Conservation (phyloP, 768 basidiomycete genomes). For the Podaxis sp. region DNA sequence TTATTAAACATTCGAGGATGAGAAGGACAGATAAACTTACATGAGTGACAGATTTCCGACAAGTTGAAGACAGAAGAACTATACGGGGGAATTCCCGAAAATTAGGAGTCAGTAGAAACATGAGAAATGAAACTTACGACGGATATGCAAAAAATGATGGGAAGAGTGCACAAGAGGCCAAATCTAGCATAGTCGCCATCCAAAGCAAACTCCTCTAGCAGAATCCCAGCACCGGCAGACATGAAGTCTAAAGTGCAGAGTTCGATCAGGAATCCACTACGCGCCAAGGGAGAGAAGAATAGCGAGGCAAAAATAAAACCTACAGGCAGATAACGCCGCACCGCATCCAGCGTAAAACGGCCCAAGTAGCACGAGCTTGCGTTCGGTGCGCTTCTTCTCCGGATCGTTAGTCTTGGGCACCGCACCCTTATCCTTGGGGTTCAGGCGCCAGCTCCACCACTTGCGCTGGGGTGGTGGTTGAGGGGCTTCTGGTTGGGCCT, state of each 20-base stretch:
- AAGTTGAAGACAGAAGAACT: conserved; percentile 81
- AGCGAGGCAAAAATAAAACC: conserved; percentile 22
- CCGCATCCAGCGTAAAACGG: conserved; percentile 73
- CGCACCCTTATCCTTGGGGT: conserved; percentile 28
- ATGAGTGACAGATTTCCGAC: conserved; percentile 64
- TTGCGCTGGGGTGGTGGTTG: conserved; percentile 23
- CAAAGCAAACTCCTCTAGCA: conserved; percentile 67
- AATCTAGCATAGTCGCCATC: conserved; percentile 68
- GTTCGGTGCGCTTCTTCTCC: conserved; percentile 41
- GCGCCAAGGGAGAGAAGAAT: conserved; percentile 3
- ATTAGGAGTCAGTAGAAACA: conserved; percentile 4
- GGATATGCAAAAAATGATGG: conserved; percentile 76
- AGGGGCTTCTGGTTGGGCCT: conserved; percentile 22
- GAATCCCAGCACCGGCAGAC: conserved; percentile 55
- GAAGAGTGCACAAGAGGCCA: conserved; percentile 60
- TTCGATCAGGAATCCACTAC: not conserved
- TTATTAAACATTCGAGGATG: not conserved
- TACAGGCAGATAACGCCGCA: conserved; percentile 62
- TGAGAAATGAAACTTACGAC: conserved; percentile 45
- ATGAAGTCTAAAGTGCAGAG: conserved; percentile 47
- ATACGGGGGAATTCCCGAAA: conserved; percentile 4
- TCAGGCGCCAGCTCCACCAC: conserved; percentile 50
- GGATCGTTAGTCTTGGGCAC: conserved; percentile 26
- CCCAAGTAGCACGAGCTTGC: conserved; percentile 58
- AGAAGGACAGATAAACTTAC: conserved; percentile 22